Evolutionary conservation across 257 asterid genomes (phyloP), one percentile per base, ranked within the genome.

Genomic region (Przewalskia tangutica): DNA sequence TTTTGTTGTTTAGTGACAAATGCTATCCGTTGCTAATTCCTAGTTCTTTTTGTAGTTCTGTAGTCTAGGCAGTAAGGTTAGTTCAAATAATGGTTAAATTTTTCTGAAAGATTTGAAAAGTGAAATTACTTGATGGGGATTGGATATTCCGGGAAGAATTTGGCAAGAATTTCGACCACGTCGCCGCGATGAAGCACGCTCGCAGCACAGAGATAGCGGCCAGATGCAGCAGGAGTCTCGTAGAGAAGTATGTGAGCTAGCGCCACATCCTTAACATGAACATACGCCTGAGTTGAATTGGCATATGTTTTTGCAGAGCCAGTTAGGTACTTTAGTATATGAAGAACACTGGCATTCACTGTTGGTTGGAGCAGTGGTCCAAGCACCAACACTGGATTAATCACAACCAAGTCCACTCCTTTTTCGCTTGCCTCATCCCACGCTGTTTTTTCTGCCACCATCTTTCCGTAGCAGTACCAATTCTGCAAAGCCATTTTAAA

Each of bases 131-230:
- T 94, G 85, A 92, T 91, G 6, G 99, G 99, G 46, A 90, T 85
- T 0, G 99, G 98, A 79, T 94, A 95, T 62, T 94, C 97, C 0
- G 99, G 99, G 82, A 94, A 94, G 83, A 92, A 89, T 81, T 94
- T 94, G 78, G 91, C 89, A 3, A 95, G 89, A 71, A 94, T 92
- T 65, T 93, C 97, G 2, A 95, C 99, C 55, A 95, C 93, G 0
- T 95, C 98, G 0, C 90, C 98, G 2, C 99, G 97, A 87, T 96
- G 99, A 83, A 96, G 98, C 53, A 91, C 94, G 34, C 97, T 89
- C 87, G 94, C 97, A 0, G 97, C 97, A 4, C 99, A 94, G 16
- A 96, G 84, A 84, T 92, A 83, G 38, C 99, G 89, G 2, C 99
- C 99, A 1, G 97, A 87, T 0, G 98, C 97, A 0, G 97, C 71